These are phyloP conservation scores for Pleurotus eryngii DNA, from an alignment of 768 basidiomycete genomes.

Conservation along the genomic window DNA sequence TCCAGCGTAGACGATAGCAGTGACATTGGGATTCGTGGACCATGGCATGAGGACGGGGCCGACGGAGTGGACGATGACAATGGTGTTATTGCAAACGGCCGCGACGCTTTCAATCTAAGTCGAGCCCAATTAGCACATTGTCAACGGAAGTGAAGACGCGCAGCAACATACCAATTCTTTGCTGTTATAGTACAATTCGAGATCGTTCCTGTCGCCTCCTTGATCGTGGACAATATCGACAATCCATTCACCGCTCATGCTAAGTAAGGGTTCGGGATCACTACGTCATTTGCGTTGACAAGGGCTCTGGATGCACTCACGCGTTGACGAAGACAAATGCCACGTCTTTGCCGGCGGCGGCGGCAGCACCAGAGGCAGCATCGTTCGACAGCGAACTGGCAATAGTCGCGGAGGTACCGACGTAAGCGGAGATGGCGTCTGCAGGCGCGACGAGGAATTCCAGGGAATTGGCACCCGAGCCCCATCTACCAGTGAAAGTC, in stretches of 20 bases:
- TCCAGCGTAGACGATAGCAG: constrained; percentile 68
- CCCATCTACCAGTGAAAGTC: background rate
- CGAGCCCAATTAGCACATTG: too few relatives aligned
- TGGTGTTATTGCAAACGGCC: too few relatives aligned
- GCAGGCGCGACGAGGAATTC: constrained; percentile 47
- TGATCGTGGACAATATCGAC: constrained; percentile 10
- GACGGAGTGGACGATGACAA: too few relatives aligned
- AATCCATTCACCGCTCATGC: constrained; percentile 6
- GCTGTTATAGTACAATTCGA: too few relatives aligned
- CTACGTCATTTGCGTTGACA: background rate
- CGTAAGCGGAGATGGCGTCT: constrained; percentile 75
- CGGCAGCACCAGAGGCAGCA: constrained; percentile 42
- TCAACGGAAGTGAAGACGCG: background rate
- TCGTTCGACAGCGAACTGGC: constrained; percentile 71
- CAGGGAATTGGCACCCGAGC: constrained; percentile 2
- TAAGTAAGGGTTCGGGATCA: background rate
- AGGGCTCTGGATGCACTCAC: background rate
- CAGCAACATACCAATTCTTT: too few relatives aligned
- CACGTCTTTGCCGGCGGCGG: constrained; percentile 44
- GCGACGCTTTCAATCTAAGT: too few relatives aligned
- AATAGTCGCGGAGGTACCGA: constrained; percentile 60
- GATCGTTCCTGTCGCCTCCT: too few relatives aligned
- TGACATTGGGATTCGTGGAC: constrained; percentile 72
- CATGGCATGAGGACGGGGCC: constrained; percentile 58
- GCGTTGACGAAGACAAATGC: constrained; percentile 80